Percentiles rank a stretch among this genome's conserved stretches.
Conservation (phyloP, 2,329 filamentous ascomycete genomes). For the Verticillium dahliae region DNA sequence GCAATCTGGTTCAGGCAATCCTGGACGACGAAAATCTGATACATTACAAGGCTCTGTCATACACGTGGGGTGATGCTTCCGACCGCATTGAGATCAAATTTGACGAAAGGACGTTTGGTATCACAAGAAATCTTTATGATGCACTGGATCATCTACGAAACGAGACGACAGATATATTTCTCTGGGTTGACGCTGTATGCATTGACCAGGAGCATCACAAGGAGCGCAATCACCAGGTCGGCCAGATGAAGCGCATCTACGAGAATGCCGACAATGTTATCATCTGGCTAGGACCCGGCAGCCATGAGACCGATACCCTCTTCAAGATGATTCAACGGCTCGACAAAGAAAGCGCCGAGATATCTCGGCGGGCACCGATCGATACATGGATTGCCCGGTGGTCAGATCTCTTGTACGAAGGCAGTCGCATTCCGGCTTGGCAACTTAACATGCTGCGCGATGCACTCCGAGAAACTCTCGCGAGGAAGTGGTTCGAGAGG, state of each 20-base stretch:
- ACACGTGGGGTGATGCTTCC: conserved; percentile 8
- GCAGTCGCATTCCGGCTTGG: neutral
- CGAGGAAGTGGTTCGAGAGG: neutral
- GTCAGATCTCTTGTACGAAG: neutral
- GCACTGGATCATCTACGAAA: neutral
- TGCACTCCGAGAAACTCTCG: neutral
- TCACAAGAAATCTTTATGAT: neutral
- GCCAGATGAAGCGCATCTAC: conserved; percentile 7
- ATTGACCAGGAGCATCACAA: conserved; percentile 5
- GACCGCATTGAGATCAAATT: neutral
- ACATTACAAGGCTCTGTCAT: conserved; percentile 14
- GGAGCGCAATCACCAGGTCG: conserved; percentile 3
- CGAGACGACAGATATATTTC: neutral
- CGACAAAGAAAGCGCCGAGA: neutral
- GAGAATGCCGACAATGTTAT: conserved; percentile 1
- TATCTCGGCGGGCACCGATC: neutral
- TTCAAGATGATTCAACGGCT: neutral
- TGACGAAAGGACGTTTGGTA: neutral
- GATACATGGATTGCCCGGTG: neutral
- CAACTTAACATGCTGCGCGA: neutral
- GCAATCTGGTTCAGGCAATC: conserved; percentile 11
- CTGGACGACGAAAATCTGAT: conserved; percentile 1
- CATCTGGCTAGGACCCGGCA: conserved; percentile 4
- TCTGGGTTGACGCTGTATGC: conserved; percentile 13
- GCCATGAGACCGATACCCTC: neutral